Base-by-base conservation (phyloP, 345 rosid species). In the Fremontodendron californicum region DNA sequence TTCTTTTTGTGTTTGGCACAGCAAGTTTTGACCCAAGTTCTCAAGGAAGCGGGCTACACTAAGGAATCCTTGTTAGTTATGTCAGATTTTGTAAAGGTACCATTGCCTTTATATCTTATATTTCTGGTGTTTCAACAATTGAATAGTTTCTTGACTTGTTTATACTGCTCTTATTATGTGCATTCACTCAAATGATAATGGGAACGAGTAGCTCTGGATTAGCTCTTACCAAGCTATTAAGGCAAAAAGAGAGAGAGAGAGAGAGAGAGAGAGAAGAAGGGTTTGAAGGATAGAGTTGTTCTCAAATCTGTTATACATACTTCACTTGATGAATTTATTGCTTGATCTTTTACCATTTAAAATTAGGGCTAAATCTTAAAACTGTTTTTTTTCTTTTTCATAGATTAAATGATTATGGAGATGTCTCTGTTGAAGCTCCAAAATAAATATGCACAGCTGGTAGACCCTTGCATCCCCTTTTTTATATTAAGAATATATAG, bases 11-110 rank as follows among this genome's bases (percentile, higher is more conserved):
- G 70, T 79, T 80, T 82, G 79, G 61, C 69, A 76, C 88, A 92
- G 97, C 85, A 86, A 90, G 98, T 92, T 71, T 83, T 94, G 76
- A 86, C 83, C 45, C 88, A 78, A 71, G 93, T 94, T 58, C 84
- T 94, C n/a, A 86, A 85, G 67, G 98, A 92, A 83, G 93, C 92
- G 43, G 96, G 97, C 75, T 90, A 88, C 85, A 73, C 83, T 0
- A 89, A 84, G 75, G 91, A 90, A 77, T 89, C 91, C 19, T 80
- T 75, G 55, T 74, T 92, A 78, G 82, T 84, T 11, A 79, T 90
- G 27, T 82, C 88, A 8, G 96, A 94, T 83, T 94, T 92, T 79
- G 61, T 87, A 11, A 90, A 90, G 97, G 98, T 92, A 82, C 43
- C 11, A 33, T 51, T 10, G 61, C 1, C 61, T 71, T 71, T 33